Base-by-base conservation (phyloP, 768 basidiomycete genomes). In the Tulasnella sp. region DNA sequence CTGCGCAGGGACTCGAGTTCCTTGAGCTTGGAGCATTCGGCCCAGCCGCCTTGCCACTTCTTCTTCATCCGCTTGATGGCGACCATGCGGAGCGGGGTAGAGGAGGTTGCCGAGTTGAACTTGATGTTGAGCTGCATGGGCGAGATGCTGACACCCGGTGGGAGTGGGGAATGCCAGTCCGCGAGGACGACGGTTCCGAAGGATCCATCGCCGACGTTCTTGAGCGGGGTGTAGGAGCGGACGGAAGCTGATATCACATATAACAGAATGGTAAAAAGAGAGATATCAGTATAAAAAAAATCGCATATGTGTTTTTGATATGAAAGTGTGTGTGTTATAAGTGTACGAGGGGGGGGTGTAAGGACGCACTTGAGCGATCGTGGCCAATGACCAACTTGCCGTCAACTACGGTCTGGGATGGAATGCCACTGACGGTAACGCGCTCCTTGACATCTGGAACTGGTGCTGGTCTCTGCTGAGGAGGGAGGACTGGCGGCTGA, bases 51-150 rank as follows among this genome's bases (percentile, higher is more conserved):
- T 84, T 98, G 95, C 94, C 96, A 98, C 82, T 90, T 92, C 88
- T 93, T 94, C 89, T 95, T 99, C 97, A 99, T 99, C 84, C 96
- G 88, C 88, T 99, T 99, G 83, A 99, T 91, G 80, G 98, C 98
- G 80, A 99, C 98, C 81, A 99, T 90, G 80, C 94, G 90, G 87
- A 96, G 98, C 81, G 96, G 94, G 12, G 76, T 40, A 27, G 76
- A 62, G 2, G 75, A 48, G 0, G 75, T 56, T 27, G 75, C 21
- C 48, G 52, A 52, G 73, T 74, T 74, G 56, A 62, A 58, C 27
- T 77, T 77, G 56, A 77, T 77, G 76, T 77, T 77, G 86, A 95
- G 95, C 85, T 98, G 96, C 97, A 98, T 98, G 48, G 96, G 94
- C 31, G 96, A 96, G 81, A 95, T 87, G 62, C 93, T 92, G 75